Percentiles rank a stretch among this genome's conserved stretches.
Conservation (phyloP, 1,139 yeast genomes). For the Diutina siamensis region DNA sequence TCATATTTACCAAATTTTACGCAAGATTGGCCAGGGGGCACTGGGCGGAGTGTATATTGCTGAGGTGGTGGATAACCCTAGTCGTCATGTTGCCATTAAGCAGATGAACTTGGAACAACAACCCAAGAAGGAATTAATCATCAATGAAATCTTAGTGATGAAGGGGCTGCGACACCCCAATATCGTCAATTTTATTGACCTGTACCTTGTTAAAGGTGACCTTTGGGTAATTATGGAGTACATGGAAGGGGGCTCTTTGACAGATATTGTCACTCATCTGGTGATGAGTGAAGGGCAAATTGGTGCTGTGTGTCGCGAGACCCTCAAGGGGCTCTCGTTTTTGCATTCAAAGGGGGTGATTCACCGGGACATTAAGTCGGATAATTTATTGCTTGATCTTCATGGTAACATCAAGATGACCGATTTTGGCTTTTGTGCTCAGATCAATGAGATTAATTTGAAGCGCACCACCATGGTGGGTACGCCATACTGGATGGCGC, state of each 20-base stretch:
- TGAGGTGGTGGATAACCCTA: conserved; percentile 36
- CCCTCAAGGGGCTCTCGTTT: conserved; percentile 74
- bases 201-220: conserved; percentile 63
- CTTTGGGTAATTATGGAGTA: conserved; percentile 97
- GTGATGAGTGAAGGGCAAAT: conserved; percentile 97
- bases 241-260: conserved; percentile 95
- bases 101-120: conserved; percentile 91
- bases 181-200: conserved; percentile 85
- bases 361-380: conserved; percentile 94
- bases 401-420: conserved; percentile 86
- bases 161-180: conserved; percentile 83
- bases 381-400: conserved; percentile 72
- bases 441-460: conserved; percentile 71
- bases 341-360: conserved; percentile 90
- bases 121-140: conserved; percentile 90
- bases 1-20: conserved; percentile 49
- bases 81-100: conserved; percentile 74
- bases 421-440: conserved; percentile 91
- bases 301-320: conserved; percentile 91
- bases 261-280: conserved; percentile 91
- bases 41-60: conserved; percentile 97
- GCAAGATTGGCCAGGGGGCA: conserved; percentile 95
- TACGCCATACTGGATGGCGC: conserved; percentile 99
- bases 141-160: conserved; percentile 87
- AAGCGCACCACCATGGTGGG: conserved; percentile 98